These are phyloP conservation scores for Yarrowia sp. DNA, from an alignment of 805 yeast genomes.

Conservation along the genomic window DNA sequence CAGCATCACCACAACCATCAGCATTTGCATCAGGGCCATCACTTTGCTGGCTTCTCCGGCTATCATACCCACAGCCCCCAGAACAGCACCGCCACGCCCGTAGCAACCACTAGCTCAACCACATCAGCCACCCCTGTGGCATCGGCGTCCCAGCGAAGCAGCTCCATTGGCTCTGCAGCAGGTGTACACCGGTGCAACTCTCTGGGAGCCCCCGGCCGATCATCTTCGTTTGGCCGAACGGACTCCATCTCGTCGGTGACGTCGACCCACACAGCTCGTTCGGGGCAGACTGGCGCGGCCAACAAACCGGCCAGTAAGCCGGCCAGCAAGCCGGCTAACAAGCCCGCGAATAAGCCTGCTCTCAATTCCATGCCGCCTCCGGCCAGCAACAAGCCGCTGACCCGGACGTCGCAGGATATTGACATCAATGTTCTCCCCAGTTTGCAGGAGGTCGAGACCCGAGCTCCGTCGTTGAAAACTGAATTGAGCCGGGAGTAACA, in stretches of 20 bases:
- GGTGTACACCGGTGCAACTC: slow-evolving; percentile 22
- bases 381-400: slow-evolving; percentile 21
- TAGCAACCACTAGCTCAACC: not conserved
- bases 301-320: not conserved
- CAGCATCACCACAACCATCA: slow-evolving; percentile 21
- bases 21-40: slow-evolving; percentile 19
- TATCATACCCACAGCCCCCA: slow-evolving; percentile 15
- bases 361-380: slow-evolving; percentile 19
- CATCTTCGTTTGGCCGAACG: slow-evolving; percentile 8
- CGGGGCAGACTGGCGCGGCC: not conserved
- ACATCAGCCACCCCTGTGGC: not conserved
- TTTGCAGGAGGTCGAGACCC: slow-evolving; percentile 17
- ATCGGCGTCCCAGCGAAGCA: slow-evolving; percentile 2
- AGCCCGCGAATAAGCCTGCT: not conserved
- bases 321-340: not conserved
- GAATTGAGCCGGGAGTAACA: slow-evolving; percentile 8
- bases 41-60: slow-evolving; percentile 24
- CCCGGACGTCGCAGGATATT: slow-evolving; percentile 23
- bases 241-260: slow-evolving; percentile 21
- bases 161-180: slow-evolving; percentile 17
- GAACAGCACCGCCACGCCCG: slow-evolving; percentile 6
- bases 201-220: slow-evolving; percentile 22
- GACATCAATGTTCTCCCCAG: slow-evolving; percentile 20
- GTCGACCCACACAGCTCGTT: slow-evolving; percentile 9
- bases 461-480: slow-evolving; percentile 6